Base-by-base conservation (phyloP, 352 stramenopile genomes). In the Phytophthora podocarpi region DNA sequence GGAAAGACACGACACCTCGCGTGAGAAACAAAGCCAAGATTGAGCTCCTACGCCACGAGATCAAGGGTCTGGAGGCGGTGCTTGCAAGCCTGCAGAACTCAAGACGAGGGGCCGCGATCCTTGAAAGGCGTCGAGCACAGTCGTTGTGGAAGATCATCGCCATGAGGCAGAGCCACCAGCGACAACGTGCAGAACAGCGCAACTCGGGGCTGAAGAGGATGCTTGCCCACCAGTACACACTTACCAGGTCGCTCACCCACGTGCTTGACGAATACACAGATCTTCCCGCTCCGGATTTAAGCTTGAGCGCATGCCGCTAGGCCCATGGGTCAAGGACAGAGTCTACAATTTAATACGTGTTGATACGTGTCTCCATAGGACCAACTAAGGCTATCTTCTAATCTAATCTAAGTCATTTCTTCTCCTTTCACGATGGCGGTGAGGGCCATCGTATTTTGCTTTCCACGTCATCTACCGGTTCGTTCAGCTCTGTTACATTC, bases 21-120 rank as follows among this genome's bases (percentile, higher is more conserved):
- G 11, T 70, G 21, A 23, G 62, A 39, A 70, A 70, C 47, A 70
- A 70, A 41, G 56, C 31, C 28, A 67, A 66, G 47, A 70, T 70
- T n/a, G 62, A 70, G 34, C 21, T 56, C 5, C 24, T 70, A 18
- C 62, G 55, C 9, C 48, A 59, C 18, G 55, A 67, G 42, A 36
- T 70, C 36, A 58, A 51, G 18, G 41, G 40, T 5, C 56, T 70
- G 18, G 41, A 70, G 16, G 48, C 55, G 5, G 47, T 57, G 23
- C 56, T 70, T 2, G 55, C 62, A 41, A 56, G 35, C 34, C 41
- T 70, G 18, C 62, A 58, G 30, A 62, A 34, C 27, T 46, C 54
- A 18, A 36, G 21, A 18, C 34, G 35, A 36, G 18, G 23, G 6
- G 34, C 28, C 2, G 11, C n/a, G 1, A 36, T 23, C 16, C 27